A percentile compares a stretch with the other conserved stretches of the same genome.
Evolutionary conservation across 2,329 filamentous ascomycete genomes (phyloP).

Genomic region (Ceratocystis huliohia): DNA sequence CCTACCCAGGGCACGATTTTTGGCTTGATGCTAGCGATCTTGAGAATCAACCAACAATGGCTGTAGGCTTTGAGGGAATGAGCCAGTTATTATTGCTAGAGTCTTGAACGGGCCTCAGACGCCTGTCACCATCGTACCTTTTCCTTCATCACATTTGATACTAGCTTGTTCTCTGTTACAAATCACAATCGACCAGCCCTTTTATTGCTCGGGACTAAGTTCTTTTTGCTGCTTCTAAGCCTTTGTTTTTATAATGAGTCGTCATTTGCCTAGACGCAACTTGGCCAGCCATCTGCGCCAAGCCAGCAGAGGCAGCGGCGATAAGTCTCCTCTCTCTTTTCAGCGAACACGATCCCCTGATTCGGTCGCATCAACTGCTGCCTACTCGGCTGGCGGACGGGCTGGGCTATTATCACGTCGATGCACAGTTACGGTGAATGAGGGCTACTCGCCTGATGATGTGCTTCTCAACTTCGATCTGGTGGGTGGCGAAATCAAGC

Average conservation of each 20-base stretch:
- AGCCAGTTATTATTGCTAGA: conserved; percentile 3
- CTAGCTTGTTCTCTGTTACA: not conserved
- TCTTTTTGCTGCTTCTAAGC: conserved; percentile 31
- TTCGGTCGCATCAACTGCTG: conserved; percentile 16
- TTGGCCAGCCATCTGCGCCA: conserved; percentile 41
- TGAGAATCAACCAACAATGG: not conserved
- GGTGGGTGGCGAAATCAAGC: conserved; percentile 49
- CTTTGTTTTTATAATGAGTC: conserved; percentile 28
- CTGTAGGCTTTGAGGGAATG: not conserved
- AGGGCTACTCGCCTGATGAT: conserved; percentile 64
- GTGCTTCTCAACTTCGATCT: conserved; percentile 65
- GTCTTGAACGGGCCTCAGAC: conserved; percentile 7
- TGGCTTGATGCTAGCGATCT: not conserved
- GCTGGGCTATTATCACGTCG: conserved; percentile 31
- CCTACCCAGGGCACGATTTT: not conserved
- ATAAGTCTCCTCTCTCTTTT: conserved; percentile 37
- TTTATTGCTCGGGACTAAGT: conserved; percentile 27
- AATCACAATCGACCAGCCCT: not conserved
- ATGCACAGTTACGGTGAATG: conserved; percentile 50
- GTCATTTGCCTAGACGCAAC: conserved; percentile 29
- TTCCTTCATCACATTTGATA: not conserved
- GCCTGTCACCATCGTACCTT: not conserved
- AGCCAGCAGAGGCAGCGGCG: conserved; percentile 36
- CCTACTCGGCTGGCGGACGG: conserved; percentile 16
- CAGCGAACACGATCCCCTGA: conserved; percentile 37